Percentiles rank a stretch among this genome's conserved stretches.
Conservation (phyloP, 2,329 filamentous ascomycete species). For the Nothopassalora personata region DNA sequence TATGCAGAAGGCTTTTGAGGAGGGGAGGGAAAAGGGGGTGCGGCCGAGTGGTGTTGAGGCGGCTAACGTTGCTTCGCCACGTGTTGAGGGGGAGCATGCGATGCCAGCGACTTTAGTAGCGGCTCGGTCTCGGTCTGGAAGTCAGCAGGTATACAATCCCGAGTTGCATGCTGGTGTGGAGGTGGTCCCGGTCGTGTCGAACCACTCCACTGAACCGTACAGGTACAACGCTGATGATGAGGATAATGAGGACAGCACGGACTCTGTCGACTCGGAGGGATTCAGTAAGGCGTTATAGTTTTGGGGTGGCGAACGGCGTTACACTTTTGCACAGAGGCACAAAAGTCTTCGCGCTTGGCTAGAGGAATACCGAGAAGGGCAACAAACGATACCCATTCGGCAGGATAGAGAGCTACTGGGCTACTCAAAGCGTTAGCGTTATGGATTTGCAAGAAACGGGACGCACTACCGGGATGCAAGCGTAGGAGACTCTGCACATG, state of each 20-base stretch:
- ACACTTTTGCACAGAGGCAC: not conserved
- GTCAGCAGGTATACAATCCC: not conserved
- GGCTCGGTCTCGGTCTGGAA: not conserved
- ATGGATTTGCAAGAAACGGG: not conserved
- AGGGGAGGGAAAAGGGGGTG: not conserved
- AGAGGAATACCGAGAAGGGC: not conserved
- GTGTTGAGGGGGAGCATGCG: not conserved
- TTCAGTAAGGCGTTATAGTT: not conserved
- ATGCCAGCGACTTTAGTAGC: not conserved
- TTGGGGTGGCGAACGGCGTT: not conserved
- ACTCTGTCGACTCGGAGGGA: not conserved
- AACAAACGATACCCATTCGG: not conserved
- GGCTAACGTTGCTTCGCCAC: not conserved
- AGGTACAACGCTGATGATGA: constrained; percentile 18
- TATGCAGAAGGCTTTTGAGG: constrained; percentile 11
- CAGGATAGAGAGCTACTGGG: not conserved
- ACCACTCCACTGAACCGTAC: not conserved
- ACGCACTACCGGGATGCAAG: not conserved
- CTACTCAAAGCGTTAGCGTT: not conserved
- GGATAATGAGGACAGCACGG: not conserved
- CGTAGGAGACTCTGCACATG: not conserved
- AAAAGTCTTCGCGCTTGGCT: not conserved
- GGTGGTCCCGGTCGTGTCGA: not conserved
- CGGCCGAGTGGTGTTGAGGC: not conserved
- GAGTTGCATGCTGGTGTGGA: not conserved